These are phyloP conservation scores for Glycine tomentella DNA, from an alignment of 306 rosid genomes.

Conservation along the genomic window DNA sequence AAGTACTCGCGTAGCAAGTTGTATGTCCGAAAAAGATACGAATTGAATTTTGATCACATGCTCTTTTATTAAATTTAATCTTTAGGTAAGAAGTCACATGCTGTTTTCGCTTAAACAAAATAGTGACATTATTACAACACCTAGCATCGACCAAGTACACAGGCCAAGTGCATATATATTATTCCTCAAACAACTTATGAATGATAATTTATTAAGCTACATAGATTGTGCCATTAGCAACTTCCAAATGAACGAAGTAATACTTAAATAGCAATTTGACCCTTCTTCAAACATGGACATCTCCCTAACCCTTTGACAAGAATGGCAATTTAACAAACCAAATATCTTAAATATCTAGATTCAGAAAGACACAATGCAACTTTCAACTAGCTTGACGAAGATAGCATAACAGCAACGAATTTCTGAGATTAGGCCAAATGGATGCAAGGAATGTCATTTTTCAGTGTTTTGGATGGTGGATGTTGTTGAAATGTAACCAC, in stretches of 20 bases:
- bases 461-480: slow-evolving; percentile 32
- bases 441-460: slow-evolving; percentile 5
- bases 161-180: slow-evolving; percentile 3
- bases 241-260: not conserved
- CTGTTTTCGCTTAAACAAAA: not conserved
- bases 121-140: not conserved
- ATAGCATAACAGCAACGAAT: slow-evolving; percentile 28
- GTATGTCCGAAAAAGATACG: not conserved
- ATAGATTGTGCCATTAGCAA: not conserved
- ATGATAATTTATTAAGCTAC: not conserved
- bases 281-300: slow-evolving; percentile 12
- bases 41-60: not conserved
- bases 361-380: slow-evolving; percentile 36
- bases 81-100: slow-evolving; percentile 25
- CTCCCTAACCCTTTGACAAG: not conserved
- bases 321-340: slow-evolving; percentile 4
- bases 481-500: slow-evolving; percentile 41
- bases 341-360: not conserved
- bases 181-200: not conserved
- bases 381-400: slow-evolving; percentile 30
- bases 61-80: not conserved
- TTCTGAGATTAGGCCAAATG: slow-evolving; percentile 36
- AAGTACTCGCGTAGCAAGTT: too few relatives aligned
- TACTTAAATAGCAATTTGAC: slow-evolving; percentile 11
- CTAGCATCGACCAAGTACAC: slow-evolving; percentile 19